Conservation (phyloP, 768 basidiomycete genomes). For the Paxillus involutus region DNA sequence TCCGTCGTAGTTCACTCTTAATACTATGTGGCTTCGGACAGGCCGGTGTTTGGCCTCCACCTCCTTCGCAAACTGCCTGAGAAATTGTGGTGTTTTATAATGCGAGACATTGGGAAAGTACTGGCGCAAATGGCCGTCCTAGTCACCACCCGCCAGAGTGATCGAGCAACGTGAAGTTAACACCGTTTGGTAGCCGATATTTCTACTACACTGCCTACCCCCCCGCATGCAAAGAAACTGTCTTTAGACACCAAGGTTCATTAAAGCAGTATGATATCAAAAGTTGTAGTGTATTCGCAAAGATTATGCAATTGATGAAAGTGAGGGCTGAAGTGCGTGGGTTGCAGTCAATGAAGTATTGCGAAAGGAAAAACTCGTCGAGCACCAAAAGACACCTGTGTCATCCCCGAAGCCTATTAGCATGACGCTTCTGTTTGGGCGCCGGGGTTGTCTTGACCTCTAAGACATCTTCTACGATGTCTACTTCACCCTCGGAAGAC, state of each 20-base stretch:
- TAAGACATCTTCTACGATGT: constrained; percentile 35
- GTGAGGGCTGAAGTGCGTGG: background rate
- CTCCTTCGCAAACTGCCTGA: too few relatives aligned
- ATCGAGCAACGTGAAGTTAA: too few relatives aligned
- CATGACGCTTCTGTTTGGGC: constrained; percentile 13
- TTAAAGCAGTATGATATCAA: constrained; percentile 12
- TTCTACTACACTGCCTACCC: too few relatives aligned
- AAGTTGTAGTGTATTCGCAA: constrained; percentile 17
- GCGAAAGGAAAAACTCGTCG: constrained; percentile 4
- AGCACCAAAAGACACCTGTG: background rate
- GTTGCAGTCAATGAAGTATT: constrained; percentile 2
- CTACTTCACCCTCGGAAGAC: constrained; percentile 41
- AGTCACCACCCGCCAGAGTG: too few relatives aligned
- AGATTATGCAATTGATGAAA: background rate
- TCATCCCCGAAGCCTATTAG: constrained; percentile 30
- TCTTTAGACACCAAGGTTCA: background rate
- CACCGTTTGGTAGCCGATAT: too few relatives aligned
- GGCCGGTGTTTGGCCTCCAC: too few relatives aligned
- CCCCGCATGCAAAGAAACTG: background rate
- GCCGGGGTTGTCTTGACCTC: constrained; percentile 7
- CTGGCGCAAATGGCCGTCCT: too few relatives aligned
- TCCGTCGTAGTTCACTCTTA: too few relatives aligned
- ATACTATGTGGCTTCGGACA: too few relatives aligned
- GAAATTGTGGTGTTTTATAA: too few relatives aligned
- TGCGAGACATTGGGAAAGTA: too few relatives aligned